These are phyloP conservation scores for Candida broadrunensis DNA, from an alignment of 805 yeast species.

Conservation along the genomic window DNA sequence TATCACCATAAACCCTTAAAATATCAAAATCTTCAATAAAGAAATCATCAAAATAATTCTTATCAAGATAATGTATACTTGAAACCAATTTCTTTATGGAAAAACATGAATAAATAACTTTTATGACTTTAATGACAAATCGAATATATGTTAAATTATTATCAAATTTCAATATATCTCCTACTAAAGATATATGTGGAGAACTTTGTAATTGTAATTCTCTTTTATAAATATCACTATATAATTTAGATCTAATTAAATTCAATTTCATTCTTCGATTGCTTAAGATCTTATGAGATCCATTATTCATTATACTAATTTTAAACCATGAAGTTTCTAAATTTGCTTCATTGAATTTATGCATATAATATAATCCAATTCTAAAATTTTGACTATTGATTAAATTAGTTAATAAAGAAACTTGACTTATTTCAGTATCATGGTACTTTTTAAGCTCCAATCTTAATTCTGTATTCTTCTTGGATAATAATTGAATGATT, in stretches of 20 bases:
- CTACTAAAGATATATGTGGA: not conserved
- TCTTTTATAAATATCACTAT: conserved; percentile 5
- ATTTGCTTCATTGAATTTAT: not conserved
- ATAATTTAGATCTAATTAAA: conserved; percentile 5
- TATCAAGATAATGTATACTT: not conserved
- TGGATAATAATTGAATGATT: conserved; percentile 3
- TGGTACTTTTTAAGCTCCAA: not conserved
- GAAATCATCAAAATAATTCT: conserved; percentile 4
- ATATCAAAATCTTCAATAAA: conserved; percentile 20
- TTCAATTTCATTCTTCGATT: conserved; percentile 6
- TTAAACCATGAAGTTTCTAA: conserved; percentile 18
- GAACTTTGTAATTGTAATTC: not conserved
- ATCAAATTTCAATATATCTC: conserved; percentile 2
- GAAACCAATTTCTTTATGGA: not conserved
- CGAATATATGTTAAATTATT: conserved; percentile 3
- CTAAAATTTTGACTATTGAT: conserved; percentile 12
- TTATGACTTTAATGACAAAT: conserved; percentile 4
- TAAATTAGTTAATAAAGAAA: conserved; percentile 11
- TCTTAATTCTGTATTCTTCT: not conserved
- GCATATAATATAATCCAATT: conserved; percentile 9
- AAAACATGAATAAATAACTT: conserved; percentile 1
- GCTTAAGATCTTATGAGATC: conserved; percentile 8
- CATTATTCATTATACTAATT: conserved; percentile 14
- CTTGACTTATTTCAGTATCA: conserved; percentile 4
- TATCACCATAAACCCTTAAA: conserved; percentile 18